A percentile compares a stretch with the other conserved stretches of the same genome.
These are phyloP conservation scores for Suillus discolor DNA, from an alignment of 768 basidiomycete genomes.

Conservation along the genomic window DNA sequence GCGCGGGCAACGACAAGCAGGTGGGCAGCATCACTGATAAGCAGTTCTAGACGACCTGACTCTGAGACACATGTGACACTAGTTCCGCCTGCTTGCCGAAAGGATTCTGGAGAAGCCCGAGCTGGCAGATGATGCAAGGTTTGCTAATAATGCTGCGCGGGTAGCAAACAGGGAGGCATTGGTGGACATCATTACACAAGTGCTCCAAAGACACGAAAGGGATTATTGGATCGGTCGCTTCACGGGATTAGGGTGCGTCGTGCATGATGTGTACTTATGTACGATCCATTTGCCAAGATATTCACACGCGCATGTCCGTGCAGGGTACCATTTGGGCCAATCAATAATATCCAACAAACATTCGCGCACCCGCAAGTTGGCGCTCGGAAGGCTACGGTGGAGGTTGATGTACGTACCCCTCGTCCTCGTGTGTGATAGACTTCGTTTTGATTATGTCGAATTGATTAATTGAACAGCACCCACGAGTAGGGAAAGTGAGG, in stretches of 20 bases:
- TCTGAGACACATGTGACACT: conserved; percentile 9
- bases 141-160: conserved; percentile 71
- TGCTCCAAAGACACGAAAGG: conserved; percentile 56
- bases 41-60: conserved; percentile 13
- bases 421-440: conserved; percentile 27
- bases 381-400: conserved; percentile 73
- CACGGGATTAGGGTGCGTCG: conserved; percentile 75
- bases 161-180: conserved; percentile 77
- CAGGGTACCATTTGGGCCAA: conserved; percentile 86
- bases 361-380: conserved; percentile 87
- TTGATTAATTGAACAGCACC: conserved; percentile 48
- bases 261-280: conserved; percentile 10
- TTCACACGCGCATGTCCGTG: conserved; percentile 14
- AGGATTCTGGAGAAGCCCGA: conserved; percentile 63
- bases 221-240: conserved; percentile 78
- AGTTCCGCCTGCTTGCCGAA: conserved; percentile 74
- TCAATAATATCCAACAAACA: conserved; percentile 88
- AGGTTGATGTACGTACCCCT: conserved; percentile 67
- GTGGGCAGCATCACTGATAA: conserved; percentile 35
- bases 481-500: conserved; percentile 74
- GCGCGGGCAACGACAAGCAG: conserved; percentile 89
- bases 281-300: conserved; percentile 8
- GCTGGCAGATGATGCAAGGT: conserved; percentile 62
- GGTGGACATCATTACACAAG: conserved; percentile 64
- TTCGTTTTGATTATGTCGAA: conserved; percentile 11